Base-by-base conservation (phyloP, 208 protist genomes). In the Lotmaria passim region DNA sequence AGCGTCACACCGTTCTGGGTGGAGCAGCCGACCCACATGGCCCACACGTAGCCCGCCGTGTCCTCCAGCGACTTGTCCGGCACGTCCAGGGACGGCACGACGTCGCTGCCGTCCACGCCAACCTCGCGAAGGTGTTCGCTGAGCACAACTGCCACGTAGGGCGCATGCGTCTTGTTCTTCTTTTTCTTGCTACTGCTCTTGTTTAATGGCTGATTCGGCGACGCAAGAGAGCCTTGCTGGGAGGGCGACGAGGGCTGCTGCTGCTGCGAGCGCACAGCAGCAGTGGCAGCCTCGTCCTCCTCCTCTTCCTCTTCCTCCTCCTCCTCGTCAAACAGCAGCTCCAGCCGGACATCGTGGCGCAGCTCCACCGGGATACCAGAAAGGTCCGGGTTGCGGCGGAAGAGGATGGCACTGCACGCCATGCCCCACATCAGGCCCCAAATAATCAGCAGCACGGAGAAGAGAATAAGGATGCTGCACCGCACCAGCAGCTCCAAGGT, bases 1-100 rank as follows among this genome's bases (percentile, higher is more conserved):
- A 93, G 75, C 33, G 90, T 91, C 5, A 95, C 79, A 53, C 75
- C 83, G 75, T 95, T 95, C 63, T 86, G 86, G 39, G 90, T 79
- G 30, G 81, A 84, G 70, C 78, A 90, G 59, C 76, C 87, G 12
- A 93, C 39, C 55, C 71, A 69, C 26, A 73, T 73, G 15, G 74
- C 86, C 76, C 81, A 91, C 44, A 55, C 39, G 68, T 92, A 91
- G 26, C 84, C 83, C 3, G 79, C 83, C 48, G 78, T 76, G 39
- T 88, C 74, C 70, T 95, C 87, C 44, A 81, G 75, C 62, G 79
- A 78, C 34, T 78, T 64, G 36, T 64, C 62, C 2, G 89, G 86
- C 11, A 78, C 67, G 28, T 82, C 79, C 24, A 94, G 52, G 7
- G 57, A 53, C 7, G 83, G 63, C 39, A 94, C 74, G 7, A 94